A percentile compares a stretch with the other conserved stretches of the same genome.
phyloP scores from a whole-genome alignment of 768 basidiomycete species.

The Phaeotremella fagi region DNA sequence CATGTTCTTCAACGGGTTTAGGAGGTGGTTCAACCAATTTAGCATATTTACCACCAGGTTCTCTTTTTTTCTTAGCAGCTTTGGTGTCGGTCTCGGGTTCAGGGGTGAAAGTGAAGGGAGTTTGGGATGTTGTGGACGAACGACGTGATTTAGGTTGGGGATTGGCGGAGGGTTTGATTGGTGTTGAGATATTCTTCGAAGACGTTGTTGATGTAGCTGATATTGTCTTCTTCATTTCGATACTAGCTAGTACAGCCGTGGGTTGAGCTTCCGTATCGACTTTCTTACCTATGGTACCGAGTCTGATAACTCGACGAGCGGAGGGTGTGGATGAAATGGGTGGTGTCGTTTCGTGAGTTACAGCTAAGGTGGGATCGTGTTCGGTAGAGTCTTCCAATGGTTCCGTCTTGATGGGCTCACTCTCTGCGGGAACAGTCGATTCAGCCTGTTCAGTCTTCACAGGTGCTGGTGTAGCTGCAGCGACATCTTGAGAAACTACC shows the following conservation, averaged over 20 bases:
- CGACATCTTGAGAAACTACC: no score
- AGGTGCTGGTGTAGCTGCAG: no score
- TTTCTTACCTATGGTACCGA: neutral
- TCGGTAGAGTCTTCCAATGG: neutral
- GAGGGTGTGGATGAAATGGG: neutral
- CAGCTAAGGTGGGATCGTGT: no score
- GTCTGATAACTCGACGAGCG: neutral
- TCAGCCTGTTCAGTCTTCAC: no score
- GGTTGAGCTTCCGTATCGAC: neutral
- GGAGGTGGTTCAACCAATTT: neutral
- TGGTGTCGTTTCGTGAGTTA: neutral
- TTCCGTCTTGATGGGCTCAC: neutral
- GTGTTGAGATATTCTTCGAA: neutral
- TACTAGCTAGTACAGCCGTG: neutral
- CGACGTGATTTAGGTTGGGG: neutral
- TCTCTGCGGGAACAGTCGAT: neutral
- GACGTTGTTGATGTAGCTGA: neutral
- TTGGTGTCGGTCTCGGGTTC: neutral
- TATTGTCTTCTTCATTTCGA: neutral
- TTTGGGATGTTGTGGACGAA: neutral
- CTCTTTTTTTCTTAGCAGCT: neutral
- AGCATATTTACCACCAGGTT: neutral
- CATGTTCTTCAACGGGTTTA: conserved; percentile 1
- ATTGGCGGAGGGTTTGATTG: neutral
- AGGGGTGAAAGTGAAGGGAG: neutral